Percentiles rank a stretch among this genome's conserved stretches.
These are phyloP conservation scores for Talaromyces stipitatus DNA, from an alignment of 495 filamentous ascomycete species.

Conservation along the genomic window DNA sequence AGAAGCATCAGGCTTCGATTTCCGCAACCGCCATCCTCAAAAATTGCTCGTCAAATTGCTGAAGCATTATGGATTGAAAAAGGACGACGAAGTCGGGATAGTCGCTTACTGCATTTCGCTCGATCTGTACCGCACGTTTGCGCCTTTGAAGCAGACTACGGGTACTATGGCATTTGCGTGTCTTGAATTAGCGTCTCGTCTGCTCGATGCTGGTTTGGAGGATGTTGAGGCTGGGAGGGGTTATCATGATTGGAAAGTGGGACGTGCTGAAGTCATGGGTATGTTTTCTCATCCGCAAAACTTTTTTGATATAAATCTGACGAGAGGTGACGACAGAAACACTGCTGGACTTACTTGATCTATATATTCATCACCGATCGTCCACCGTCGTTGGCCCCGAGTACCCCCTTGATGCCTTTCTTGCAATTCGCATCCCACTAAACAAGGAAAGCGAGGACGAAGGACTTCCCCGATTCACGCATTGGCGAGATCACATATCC, in stretches of 20 bases:
- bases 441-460: slow-evolving; percentile 63
- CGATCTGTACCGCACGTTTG: slow-evolving; percentile 88
- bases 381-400: slow-evolving; percentile 63
- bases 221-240: slow-evolving; percentile 35
- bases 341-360: slow-evolving; percentile 76
- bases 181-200: slow-evolving; percentile 67
- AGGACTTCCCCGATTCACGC: slow-evolving; percentile 46
- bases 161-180: slow-evolving; percentile 73
- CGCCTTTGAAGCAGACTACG: slow-evolving; percentile 79
- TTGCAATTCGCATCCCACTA: slow-evolving; percentile 74
- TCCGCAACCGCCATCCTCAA: slow-evolving; percentile 82
- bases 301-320: background rate
- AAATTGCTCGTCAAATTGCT: slow-evolving; percentile 71
- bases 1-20: slow-evolving; percentile 90
- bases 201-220: slow-evolving; percentile 45
- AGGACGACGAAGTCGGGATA: slow-evolving; percentile 46
- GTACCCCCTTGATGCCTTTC: slow-evolving; percentile 66
- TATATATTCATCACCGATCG: slow-evolving; percentile 74
- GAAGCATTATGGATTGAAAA: slow-evolving; percentile 40
- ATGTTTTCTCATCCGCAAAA: slow-evolving; percentile 8
- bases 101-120: slow-evolving; percentile 73
- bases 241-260: slow-evolving; percentile 52
- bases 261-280: slow-evolving; percentile 64
- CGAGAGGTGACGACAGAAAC: slow-evolving; percentile 48
- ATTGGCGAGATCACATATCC: slow-evolving; percentile 17